phyloP scores from a whole-genome alignment of 2,329 filamentous ascomycete genomes.

The Trichophyton simii region DNA sequence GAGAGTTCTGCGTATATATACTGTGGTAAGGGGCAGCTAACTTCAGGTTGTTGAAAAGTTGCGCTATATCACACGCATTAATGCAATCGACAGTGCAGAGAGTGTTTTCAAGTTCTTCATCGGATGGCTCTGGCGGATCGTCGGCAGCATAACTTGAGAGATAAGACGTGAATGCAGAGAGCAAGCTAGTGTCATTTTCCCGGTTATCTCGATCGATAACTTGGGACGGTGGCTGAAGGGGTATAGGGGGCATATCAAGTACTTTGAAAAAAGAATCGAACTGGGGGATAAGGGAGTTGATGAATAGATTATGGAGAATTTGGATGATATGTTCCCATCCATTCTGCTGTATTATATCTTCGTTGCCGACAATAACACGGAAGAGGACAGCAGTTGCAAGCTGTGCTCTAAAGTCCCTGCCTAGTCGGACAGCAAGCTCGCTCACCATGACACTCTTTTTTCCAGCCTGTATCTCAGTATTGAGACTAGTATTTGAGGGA shows the following conservation, averaged over 20 bases:
- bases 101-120: constrained; percentile 93
- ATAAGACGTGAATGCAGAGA: constrained; percentile 90
- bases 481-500: constrained; percentile 71
- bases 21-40: constrained; percentile 33
- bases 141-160: constrained; percentile 98
- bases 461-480: constrained; percentile 87
- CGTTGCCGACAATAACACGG: constrained; percentile 75
- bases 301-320: constrained; percentile 90
- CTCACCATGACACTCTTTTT: constrained; percentile 97
- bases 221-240: constrained; percentile 80
- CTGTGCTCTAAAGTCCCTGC: constrained; percentile 84
- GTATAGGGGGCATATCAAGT: constrained; percentile 66
- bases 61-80: constrained; percentile 71
- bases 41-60: constrained; percentile 72
- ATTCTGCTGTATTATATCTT: constrained; percentile 60
- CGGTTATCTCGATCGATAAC: constrained; percentile 79
- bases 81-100: constrained; percentile 90
- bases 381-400: constrained; percentile 92
- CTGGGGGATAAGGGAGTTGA: constrained; percentile 81
- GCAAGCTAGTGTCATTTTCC: constrained; percentile 66
- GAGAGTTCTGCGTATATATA: neutral
- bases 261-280: constrained; percentile 58
- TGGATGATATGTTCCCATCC: constrained; percentile 56
- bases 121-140: constrained; percentile 91
- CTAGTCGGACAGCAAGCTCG: constrained; percentile 90